Conservation (phyloP, 2,329 filamentous ascomycete species). For the Dactylella cylindrospora region DNA sequence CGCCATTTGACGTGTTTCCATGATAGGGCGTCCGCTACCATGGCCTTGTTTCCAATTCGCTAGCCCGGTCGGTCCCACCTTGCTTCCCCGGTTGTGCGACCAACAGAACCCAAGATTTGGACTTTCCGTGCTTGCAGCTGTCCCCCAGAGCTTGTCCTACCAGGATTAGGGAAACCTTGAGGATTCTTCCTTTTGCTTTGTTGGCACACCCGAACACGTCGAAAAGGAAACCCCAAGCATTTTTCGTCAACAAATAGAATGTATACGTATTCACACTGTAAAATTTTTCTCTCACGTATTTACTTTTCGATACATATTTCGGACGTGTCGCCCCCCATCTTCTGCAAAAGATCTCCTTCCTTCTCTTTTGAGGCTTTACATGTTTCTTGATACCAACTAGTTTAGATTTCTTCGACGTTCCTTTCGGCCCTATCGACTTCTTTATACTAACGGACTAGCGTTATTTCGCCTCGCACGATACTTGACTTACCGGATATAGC, state of each 20-base stretch:
- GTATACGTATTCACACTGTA: conserved; percentile 8
- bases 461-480: conserved; percentile 40
- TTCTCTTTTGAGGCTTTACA: conserved; percentile 35
- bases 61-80: too few relatives aligned
- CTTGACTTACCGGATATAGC: conserved; percentile 7
- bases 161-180: conserved; percentile 34
- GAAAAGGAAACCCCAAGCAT: conserved; percentile 37
- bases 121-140: conserved; percentile 35
- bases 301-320: conserved; percentile 38
- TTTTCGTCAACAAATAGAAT: conserved; percentile 34
- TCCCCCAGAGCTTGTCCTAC: conserved; percentile 9
- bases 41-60: conserved; percentile 38
- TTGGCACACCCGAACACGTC: conserved; percentile 44
- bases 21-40: conserved; percentile 39
- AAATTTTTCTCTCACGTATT: conserved; percentile 13
- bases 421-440: conserved; percentile 20
- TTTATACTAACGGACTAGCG: conserved; percentile 18
- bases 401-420: conserved; percentile 18
- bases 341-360: conserved; percentile 19
- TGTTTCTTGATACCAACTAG: conserved; percentile 33
- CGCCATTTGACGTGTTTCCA: conserved; percentile 43
- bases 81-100: conserved; percentile 42
- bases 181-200: conserved; percentile 34
- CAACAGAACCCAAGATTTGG: conserved; percentile 34
- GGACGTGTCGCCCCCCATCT: conserved; percentile 41